These are phyloP conservation scores for Lachancea quebecensis DNA, from an alignment of 805 yeast genomes.

Conservation along the genomic window DNA sequence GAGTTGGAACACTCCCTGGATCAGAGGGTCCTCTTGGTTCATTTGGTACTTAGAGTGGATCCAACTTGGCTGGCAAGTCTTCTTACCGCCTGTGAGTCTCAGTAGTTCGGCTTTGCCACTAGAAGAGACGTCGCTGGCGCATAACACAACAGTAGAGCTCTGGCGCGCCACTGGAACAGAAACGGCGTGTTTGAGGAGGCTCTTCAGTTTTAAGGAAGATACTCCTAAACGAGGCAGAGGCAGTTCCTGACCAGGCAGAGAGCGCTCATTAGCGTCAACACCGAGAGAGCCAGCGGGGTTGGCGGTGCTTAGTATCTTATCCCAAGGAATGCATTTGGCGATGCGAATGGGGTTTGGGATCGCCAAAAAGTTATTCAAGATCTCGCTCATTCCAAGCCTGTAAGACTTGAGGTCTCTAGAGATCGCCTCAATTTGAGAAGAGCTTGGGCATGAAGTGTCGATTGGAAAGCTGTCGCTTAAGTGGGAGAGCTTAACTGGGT, in stretches of 20 bases:
- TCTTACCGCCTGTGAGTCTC: conserved; percentile 74
- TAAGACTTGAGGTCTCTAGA: conserved; percentile 49
- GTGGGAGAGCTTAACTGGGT: conserved; percentile 82
- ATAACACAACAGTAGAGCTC: conserved; percentile 63
- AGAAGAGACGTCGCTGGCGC: conserved; percentile 36
- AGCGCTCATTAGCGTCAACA: conserved; percentile 57
- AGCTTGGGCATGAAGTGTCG: conserved; percentile 30
- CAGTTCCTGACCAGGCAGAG: conserved; percentile 60
- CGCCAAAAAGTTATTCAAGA: conserved; percentile 70
- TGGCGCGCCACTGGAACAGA: conserved; percentile 67
- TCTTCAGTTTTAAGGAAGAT: conserved; percentile 58
- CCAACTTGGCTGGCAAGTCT: conserved; percentile 72
- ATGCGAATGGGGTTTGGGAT: conserved; percentile 65
- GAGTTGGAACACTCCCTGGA: conserved; percentile 46
- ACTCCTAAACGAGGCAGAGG: conserved; percentile 72
- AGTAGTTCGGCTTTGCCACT: conserved; percentile 49
- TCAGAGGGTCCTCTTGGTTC: conserved; percentile 36
- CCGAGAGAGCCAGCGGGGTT: conserved; percentile 65
- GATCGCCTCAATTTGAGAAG: conserved; percentile 30
- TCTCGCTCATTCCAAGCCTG: conserved; percentile 73
- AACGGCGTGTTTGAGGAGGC: conserved; percentile 49
- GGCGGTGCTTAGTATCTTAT: conserved; percentile 51
- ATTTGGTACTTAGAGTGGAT: conserved; percentile 73
- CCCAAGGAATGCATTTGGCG: conserved; percentile 69
- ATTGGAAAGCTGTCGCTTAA: conserved; percentile 59